A percentile compares a stretch with the other conserved stretches of the same genome.
Conservation (phyloP, 495 filamentous ascomycete species). For the Tuber calosporum region DNA sequence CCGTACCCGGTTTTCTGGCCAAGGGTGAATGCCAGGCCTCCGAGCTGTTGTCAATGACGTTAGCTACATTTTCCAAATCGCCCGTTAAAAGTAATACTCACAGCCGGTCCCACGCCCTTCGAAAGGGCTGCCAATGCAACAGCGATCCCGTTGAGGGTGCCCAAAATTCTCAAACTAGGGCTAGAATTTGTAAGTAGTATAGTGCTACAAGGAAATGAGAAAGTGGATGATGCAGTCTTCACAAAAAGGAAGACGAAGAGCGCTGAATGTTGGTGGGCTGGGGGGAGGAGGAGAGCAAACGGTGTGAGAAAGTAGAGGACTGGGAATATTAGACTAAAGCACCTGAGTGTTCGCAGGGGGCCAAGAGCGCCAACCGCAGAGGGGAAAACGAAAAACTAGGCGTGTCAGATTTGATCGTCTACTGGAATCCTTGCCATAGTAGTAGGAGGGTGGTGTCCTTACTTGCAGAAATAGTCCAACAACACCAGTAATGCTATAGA, state of each 20-base stretch:
- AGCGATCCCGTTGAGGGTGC: slow-evolving; percentile 82
- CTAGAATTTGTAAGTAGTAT: slow-evolving; percentile 88
- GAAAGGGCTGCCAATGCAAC: slow-evolving; percentile 73
- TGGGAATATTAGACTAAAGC: slow-evolving; percentile 58
- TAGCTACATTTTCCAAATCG: slow-evolving; percentile 8
- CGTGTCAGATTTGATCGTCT: not conserved
- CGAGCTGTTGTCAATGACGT: slow-evolving; percentile 38
- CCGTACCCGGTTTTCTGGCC: slow-evolving; percentile 66
- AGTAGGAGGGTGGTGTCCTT: not conserved
- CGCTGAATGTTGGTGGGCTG: slow-evolving; percentile 39
- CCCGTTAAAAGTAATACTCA: slow-evolving; percentile 39
- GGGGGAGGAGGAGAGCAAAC: slow-evolving; percentile 44
- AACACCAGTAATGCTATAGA: slow-evolving; percentile 61
- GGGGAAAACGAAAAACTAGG: slow-evolving; percentile 59
- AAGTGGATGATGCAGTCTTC: slow-evolving; percentile 65
- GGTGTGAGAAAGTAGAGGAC: slow-evolving; percentile 60
- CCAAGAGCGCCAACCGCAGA: slow-evolving; percentile 54
- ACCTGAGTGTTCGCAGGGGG: slow-evolving; percentile 54
- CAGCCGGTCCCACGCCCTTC: slow-evolving; percentile 65
- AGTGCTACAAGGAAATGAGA: slow-evolving; percentile 80
- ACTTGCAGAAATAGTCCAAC: slow-evolving; percentile 60
- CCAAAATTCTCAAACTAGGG: slow-evolving; percentile 62
- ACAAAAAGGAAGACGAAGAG: slow-evolving; percentile 55
- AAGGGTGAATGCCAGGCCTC: slow-evolving; percentile 59
- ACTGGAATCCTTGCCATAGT: not conserved